phyloP scores from a whole-genome alignment of 306 rosid species.

The Trichosanthes cucumerina region DNA sequence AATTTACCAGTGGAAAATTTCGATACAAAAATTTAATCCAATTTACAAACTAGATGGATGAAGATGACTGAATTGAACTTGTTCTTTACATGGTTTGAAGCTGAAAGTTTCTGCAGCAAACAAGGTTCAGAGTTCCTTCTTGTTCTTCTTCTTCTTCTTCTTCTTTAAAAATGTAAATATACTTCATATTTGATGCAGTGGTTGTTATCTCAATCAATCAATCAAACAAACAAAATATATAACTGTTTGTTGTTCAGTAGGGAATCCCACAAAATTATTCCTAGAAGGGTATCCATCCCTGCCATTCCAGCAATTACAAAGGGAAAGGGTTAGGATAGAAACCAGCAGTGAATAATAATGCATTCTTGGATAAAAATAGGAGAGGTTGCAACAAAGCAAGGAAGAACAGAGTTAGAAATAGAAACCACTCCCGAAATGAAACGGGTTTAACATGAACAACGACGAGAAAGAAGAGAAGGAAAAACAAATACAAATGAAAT shows the following conservation, averaged over 20 bases:
- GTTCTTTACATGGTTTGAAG: neutral
- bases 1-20: neutral
- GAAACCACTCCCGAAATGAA: neutral
- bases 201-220: no score
- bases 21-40: neutral
- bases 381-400: neutral
- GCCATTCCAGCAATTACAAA: conserved; percentile 18
- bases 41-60: conserved; percentile 2
- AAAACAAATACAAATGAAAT: neutral
- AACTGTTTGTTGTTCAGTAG: neutral
- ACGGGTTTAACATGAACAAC: neutral
- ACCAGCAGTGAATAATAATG: neutral
- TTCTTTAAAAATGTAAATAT: neutral
- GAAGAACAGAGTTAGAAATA: neutral
- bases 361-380: neutral
- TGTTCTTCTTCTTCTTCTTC: neutral
- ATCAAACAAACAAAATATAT: neutral
- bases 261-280: conserved; percentile 4
- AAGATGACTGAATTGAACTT: neutral
- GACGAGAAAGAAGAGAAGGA: neutral
- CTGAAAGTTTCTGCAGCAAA: neutral
- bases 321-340: conserved; percentile 6
- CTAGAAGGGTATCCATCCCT: conserved; percentile 84
- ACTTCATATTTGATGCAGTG: neutral
- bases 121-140: neutral